Evolutionary conservation across 2,329 filamentous ascomycete species (phyloP), one percentile per base, ranked within the genome.

Genomic region (Talaromyces sp.): DNA sequence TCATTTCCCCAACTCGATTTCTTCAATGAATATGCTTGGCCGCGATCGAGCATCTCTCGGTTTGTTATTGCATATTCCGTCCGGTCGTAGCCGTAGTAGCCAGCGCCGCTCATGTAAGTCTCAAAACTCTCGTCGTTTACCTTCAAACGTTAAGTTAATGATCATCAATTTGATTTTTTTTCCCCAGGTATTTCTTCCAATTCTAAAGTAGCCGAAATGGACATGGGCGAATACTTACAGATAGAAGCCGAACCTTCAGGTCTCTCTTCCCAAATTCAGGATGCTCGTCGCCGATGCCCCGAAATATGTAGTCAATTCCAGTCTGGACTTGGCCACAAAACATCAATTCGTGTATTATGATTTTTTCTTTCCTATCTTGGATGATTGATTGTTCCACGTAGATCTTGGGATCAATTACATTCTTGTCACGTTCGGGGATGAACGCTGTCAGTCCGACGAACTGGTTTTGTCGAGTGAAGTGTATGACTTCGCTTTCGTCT

Each of bases 301-400:
- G 58, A 38, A 70, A 70, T 22, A 66, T 58, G 60, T 70, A 69
- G 36, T 70, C 69, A 7, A 61, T 43, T 3, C 58, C 69, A 27
- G 67, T 36, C 43, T 69, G 49, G 27, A 70, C 38, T 56, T 27
- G 62, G 22, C 43, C 66, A 4, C 63, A 61, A 61, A 70, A 67
- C 4, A 25, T 27, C 36, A 70, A 63, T 63, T 70, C 69, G 45
- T 68, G 68, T 25, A 69, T 22, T 40, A 68, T 54, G 19, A 67
- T 54, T 6, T 62, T 64, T 13, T 69, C 67, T 17, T 58, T 38
- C 17, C 58, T 53, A 13, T 11, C 15, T 27, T 11, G 56, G 27
- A 65, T 66, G 34, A 69, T 54, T 11, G 58, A 63, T 47, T 70
- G 69, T 40, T 70, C 69, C 7, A 70, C 68, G 40, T 68, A 69